These are phyloP conservation scores for Ballota nigra DNA, from an alignment of 257 asterid species.

Conservation along the genomic window DNA sequence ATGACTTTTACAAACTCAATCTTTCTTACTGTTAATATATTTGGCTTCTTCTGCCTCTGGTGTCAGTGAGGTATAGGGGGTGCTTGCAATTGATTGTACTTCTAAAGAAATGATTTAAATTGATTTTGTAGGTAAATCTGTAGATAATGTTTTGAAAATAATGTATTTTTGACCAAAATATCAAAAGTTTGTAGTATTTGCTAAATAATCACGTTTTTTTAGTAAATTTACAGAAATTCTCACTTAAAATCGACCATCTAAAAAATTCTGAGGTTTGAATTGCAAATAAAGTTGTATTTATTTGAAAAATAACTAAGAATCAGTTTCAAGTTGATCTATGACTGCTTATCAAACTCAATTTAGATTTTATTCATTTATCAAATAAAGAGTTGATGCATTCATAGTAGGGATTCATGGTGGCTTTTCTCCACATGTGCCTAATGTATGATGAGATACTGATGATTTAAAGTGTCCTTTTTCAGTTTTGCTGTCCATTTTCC, in stretches of 20 bases:
- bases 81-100: background rate
- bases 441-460: background rate
- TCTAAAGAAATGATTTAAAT: background rate
- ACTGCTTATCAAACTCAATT: background rate
- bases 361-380: background rate
- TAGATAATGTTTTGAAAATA: background rate
- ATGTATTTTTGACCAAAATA: too few relatives aligned
- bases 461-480: background rate
- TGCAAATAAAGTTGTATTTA: background rate
- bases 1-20: background rate
- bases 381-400: background rate
- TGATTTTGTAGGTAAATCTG: background rate
- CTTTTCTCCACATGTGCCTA: background rate
- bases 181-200: background rate
- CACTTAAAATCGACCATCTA: background rate
- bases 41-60: background rate
- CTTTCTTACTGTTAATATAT: too few relatives aligned
- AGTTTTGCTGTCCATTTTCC: conserved; percentile 3
- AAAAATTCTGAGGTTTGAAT: background rate
- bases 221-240: background rate
- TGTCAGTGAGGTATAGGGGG: background rate
- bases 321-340: background rate
- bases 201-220: background rate
- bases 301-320: background rate
- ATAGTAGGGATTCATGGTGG: background rate